Evolutionary conservation across 352 stramenopile genomes (phyloP).

Genomic region (Pythium pyrilobum): DNA sequence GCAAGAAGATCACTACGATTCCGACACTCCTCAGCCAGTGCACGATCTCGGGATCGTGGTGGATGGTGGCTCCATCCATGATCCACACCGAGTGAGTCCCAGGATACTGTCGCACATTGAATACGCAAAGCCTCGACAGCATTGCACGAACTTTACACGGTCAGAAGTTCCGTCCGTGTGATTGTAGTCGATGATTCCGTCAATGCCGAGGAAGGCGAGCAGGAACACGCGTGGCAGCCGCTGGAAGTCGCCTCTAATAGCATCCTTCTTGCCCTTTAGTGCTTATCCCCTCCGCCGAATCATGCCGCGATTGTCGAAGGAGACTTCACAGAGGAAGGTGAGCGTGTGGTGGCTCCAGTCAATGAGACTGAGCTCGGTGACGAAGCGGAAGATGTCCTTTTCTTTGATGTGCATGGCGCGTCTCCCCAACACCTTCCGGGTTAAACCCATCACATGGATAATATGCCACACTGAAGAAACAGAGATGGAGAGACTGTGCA

Average conservation of each 20-base stretch:
- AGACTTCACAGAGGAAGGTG: no score
- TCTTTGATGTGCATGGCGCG: no score
- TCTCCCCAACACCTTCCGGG: no score
- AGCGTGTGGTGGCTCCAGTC: conserved; percentile 4
- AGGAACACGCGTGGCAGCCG: conserved; percentile 19
- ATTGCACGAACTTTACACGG: conserved; percentile 13
- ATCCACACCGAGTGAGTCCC: conserved; percentile 23
- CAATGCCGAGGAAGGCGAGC: not conserved
- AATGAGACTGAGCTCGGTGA: not conserved
- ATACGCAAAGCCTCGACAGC: conserved; percentile 18
- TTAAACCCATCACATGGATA: not conserved
- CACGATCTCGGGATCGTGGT: conserved; percentile 24
- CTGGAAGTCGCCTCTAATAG: conserved; percentile 16
- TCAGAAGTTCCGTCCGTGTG: conserved; percentile 23
- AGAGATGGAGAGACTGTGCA: not conserved
- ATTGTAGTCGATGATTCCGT: conserved; percentile 20
- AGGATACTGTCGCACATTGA: conserved; percentile 17
- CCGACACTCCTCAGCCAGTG: conserved; percentile 22
- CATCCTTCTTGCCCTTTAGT: conserved; percentile 15
- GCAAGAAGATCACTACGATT: conserved; percentile 18
- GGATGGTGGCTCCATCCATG: conserved; percentile 21
- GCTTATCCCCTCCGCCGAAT: conserved; percentile 17
- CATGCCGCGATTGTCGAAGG: conserved; percentile 26
- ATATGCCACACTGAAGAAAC: not conserved
- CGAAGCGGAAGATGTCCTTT: not conserved